Evolutionary conservation across 1,139 yeast genomes (phyloP).

Genomic region (Candida sojae): DNA sequence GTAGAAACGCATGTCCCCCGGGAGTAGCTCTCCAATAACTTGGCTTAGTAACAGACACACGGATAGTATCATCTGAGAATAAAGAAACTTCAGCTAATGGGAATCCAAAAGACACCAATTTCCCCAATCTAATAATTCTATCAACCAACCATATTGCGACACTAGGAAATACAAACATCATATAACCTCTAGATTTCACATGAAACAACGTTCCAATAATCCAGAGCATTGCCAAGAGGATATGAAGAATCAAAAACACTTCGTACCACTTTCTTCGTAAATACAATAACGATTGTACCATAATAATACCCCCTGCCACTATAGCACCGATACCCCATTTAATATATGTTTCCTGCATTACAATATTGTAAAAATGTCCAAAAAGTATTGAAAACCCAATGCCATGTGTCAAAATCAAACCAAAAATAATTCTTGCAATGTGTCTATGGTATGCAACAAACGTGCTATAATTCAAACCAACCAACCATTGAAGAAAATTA

Average conservation of each 20-base stretch:
- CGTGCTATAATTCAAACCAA: conserved; percentile 62
- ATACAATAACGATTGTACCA: conserved; percentile 42
- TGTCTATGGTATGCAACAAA: conserved; percentile 62
- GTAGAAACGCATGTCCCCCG: conserved; percentile 56
- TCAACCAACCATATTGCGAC: conserved; percentile 48
- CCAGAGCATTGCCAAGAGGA: conserved; percentile 41
- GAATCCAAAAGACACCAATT: conserved; percentile 41
- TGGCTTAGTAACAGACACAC: conserved; percentile 43
- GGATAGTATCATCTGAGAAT: conserved; percentile 42
- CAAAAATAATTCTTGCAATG: conserved; percentile 51
- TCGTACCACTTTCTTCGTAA: conserved; percentile 49
- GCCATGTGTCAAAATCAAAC: conserved; percentile 44
- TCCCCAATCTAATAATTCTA: conserved; percentile 35
- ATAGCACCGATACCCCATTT: conserved; percentile 34
- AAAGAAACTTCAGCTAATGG: conserved; percentile 51
- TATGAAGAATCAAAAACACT: conserved; percentile 43
- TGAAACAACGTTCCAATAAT: conserved; percentile 47
- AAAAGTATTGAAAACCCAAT: conserved; percentile 28
- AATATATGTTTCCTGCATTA: conserved; percentile 17
- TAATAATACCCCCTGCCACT: conserved; percentile 33
- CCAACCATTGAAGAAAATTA: conserved; percentile 54
- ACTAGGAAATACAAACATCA: conserved; percentile 39
- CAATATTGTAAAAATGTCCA: conserved; percentile 3
- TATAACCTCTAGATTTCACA: conserved; percentile 40
- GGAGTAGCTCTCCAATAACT: conserved; percentile 43